A percentile compares a stretch with the other conserved stretches of the same genome.
These are phyloP conservation scores for Ceratobasidium sp. DNA, from an alignment of 1,284 basidiomycete species.

Conservation along the genomic window DNA sequence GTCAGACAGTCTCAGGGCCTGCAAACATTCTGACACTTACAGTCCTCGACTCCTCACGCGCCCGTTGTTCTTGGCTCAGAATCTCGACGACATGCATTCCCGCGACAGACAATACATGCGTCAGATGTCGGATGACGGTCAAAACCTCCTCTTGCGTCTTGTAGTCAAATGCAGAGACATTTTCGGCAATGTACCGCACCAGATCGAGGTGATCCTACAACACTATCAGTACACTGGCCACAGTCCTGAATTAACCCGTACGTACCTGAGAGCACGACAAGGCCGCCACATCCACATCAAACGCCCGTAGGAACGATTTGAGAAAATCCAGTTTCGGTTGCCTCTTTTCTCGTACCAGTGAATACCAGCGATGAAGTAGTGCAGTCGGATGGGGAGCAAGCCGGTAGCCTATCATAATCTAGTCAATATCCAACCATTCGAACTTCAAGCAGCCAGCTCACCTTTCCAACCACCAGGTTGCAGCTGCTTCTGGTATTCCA, in stretches of 20 bases:
- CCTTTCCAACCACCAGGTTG: slow-evolving; percentile 61
- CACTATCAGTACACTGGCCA: slow-evolving; percentile 47
- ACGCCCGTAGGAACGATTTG: slow-evolving; percentile 80
- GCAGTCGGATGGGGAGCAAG: slow-evolving; percentile 70
- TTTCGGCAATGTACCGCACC: slow-evolving; percentile 92
- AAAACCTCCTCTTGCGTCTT: slow-evolving; percentile 94
- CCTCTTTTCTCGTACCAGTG: slow-evolving; percentile 90
- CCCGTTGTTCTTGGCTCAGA: slow-evolving; percentile 22
- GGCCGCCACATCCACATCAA: slow-evolving; percentile 69
- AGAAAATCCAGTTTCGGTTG: slow-evolving; percentile 85
- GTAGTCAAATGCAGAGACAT: slow-evolving; percentile 91
- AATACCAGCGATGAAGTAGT: slow-evolving; percentile 89
- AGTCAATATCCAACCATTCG: slow-evolving; percentile 4
- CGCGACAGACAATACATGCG: slow-evolving; percentile 81
- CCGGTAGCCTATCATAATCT: slow-evolving; percentile 66
- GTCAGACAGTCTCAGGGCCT: slow-evolving; percentile 28
- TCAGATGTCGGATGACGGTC: slow-evolving; percentile 83
- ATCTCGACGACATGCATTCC: slow-evolving; percentile 79
- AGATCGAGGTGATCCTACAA: slow-evolving; percentile 81
- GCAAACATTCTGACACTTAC: slow-evolving; percentile 46
- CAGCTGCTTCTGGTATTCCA: slow-evolving; percentile 81
- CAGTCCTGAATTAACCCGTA: slow-evolving; percentile 58
- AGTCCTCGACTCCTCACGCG: slow-evolving; percentile 44
- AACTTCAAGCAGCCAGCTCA: slow-evolving; percentile 47
- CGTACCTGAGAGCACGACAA: slow-evolving; percentile 55